These are phyloP conservation scores for Herpetospermum pedunculosum DNA, from an alignment of 306 rosid genomes.

Conservation along the genomic window DNA sequence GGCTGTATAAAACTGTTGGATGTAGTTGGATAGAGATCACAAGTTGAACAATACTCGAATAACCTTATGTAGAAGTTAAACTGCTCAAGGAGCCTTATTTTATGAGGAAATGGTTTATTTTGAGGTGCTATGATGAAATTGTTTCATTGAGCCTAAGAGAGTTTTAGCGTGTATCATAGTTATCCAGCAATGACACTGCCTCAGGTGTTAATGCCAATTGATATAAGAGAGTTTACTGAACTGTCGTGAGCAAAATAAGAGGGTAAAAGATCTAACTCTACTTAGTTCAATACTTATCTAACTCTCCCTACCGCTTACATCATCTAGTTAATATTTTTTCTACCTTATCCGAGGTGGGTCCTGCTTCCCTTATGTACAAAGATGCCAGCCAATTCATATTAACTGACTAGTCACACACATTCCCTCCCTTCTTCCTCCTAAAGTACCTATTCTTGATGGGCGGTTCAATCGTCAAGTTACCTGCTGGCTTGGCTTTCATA, in stretches of 20 bases:
- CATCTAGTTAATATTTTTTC: neutral
- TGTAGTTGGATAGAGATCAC: constrained; percentile 60
- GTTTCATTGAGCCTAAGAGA: neutral
- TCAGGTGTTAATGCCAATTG: neutral
- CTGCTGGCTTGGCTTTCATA: neutral
- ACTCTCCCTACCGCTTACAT: neutral
- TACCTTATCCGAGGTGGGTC: neutral
- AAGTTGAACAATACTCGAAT: neutral
- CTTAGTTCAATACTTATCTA: neutral
- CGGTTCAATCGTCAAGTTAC: neutral
- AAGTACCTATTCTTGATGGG: neutral
- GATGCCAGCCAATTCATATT: neutral
- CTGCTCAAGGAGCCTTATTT: neutral
- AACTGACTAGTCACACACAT: neutral
- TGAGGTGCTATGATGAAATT: neutral
- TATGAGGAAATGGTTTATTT: neutral
- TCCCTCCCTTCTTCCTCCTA: neutral
- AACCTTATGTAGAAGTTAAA: neutral
- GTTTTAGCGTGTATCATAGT: neutral
- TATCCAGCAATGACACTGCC: neutral
- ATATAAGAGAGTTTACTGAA: neutral
- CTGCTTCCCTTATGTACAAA: neutral
- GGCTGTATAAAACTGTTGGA: constrained; percentile 51
- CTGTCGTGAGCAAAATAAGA: neutral
- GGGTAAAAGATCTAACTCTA: neutral